These are phyloP conservation scores for Drechslerella dactyloides DNA, from an alignment of 2,329 filamentous ascomycete genomes.

Conservation along the genomic window DNA sequence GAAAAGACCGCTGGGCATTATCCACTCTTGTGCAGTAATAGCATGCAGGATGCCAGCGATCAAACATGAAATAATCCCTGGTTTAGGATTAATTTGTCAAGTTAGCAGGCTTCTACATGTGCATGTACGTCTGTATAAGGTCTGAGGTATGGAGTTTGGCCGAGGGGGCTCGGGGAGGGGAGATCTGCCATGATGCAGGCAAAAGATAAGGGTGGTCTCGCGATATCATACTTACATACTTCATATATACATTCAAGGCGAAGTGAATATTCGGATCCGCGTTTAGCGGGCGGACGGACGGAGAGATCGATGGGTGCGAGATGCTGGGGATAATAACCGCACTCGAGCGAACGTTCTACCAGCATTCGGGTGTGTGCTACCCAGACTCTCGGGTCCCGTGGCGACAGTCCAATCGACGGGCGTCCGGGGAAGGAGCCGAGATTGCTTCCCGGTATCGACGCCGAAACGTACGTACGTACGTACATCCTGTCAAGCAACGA, in stretches of 20 bases:
- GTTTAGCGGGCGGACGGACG: background rate
- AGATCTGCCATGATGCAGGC: background rate
- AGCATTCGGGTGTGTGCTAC: background rate
- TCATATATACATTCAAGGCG: background rate
- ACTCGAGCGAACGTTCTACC: conserved; percentile 11
- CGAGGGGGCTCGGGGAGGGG: background rate
- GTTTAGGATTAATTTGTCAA: background rate
- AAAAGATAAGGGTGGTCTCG: background rate
- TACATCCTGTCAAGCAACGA: background rate
- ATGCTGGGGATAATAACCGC: conserved; percentile 1
- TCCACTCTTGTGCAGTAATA: background rate
- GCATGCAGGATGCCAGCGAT: conserved; percentile 4
- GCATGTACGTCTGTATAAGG: no score
- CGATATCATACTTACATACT: background rate
- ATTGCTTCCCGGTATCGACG: conserved; percentile 9
- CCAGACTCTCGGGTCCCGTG: conserved; percentile 43
- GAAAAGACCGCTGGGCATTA: background rate
- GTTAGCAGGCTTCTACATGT: background rate
- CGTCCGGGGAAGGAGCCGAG: conserved; percentile 9
- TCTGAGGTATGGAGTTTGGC: background rate
- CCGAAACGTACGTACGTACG: no score
- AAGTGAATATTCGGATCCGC: background rate
- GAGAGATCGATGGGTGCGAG: background rate
- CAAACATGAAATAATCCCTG: background rate
- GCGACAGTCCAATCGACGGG: conserved; percentile 26